Conservation (phyloP, 1,284 basidiomycete species). For the Malassezia nana region DNA sequence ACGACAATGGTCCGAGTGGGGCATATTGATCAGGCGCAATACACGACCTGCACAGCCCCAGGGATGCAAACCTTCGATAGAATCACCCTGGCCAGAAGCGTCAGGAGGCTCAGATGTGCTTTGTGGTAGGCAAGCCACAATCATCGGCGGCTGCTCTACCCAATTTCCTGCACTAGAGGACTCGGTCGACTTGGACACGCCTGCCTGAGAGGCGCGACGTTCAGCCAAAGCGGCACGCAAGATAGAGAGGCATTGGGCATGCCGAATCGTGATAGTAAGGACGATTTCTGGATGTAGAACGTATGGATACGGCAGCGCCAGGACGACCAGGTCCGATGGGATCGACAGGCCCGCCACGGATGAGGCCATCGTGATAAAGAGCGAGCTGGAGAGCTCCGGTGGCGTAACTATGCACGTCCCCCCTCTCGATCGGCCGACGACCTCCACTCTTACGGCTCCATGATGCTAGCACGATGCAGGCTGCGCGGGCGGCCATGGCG, state of each 20-base stretch:
- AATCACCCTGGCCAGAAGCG: constrained; percentile 13
- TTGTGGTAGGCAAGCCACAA: constrained; percentile 4
- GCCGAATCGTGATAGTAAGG: constrained; percentile 40
- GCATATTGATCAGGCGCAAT: constrained; percentile 39
- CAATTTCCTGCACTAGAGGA: background rate
- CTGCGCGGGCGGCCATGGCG: background rate
- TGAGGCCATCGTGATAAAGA: background rate
- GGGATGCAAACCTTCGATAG: constrained; percentile 31
- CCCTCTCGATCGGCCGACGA: background rate
- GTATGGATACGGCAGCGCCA: constrained; percentile 42
- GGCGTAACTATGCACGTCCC: background rate
- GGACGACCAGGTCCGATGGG: constrained; percentile 34
- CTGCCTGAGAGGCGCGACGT: constrained; percentile 15
- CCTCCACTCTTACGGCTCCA: background rate
- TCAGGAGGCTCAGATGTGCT: constrained; percentile 23
- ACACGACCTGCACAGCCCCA: constrained; percentile 44
- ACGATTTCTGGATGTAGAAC: constrained; percentile 43
- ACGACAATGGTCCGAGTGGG: constrained; percentile 38
- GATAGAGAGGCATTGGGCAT: constrained; percentile 39
- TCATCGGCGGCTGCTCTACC: constrained; percentile 1
- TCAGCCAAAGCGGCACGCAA: constrained; percentile 41
- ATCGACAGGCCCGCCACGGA: constrained; percentile 10
- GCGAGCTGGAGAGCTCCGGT: no score
- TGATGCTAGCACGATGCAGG: background rate
- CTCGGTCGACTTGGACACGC: background rate